Base-by-base conservation (phyloP, 2,329 filamentous ascomycete species). In the Cladosporium halotolerans region DNA sequence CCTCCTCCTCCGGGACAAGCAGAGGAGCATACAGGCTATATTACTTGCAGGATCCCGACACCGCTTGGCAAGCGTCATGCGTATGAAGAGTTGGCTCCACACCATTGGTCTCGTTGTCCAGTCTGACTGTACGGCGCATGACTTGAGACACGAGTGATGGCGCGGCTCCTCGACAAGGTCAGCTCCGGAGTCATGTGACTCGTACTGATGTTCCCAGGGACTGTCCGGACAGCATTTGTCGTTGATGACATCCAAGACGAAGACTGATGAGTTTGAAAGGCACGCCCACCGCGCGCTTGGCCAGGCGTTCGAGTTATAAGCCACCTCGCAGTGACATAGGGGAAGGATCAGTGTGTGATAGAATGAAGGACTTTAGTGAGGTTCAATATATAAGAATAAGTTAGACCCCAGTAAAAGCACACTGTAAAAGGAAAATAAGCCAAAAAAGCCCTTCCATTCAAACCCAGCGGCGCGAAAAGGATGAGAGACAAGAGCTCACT, bases 321-420 rank as follows among this genome's bases (percentile, higher is more conserved):
- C 23, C 23, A 7, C 23, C 23, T 28, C 7, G 23, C 23, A 28
- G 23, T 28, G 3, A 28, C 23, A 4, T 1, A 7, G 23, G 23
- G 23, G 7, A 7, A 28, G 23, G 23, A 28, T 28, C 23, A 28
- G 0, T 38, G 9, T 11, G 23, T 45, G 6, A 31, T 33, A 39
- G 23, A 51, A 51, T 51, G 47, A 51, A 41, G 41, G 47, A 43
- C 47, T 51, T 50, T 43, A 43, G 40, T 44, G 47, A 43, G 47
- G 47, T 42, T 19, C n/a, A 28, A 28, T 50, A 13, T 43, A 44
- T 42, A 16, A 42, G 13, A 42, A 16, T 23, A 38, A 41, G 16
- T 36, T 28, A 19, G 32, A 51, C 39, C 47, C 47, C 40, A 42
- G 43, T 51, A 51, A 43, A 44, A 51, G 31, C 47, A 51, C 47